A percentile compares a stretch with the other conserved stretches of the same genome.
Evolutionary conservation across 305 asterid species (phyloP).

Genomic region (Fraxinus platypoda): DNA sequence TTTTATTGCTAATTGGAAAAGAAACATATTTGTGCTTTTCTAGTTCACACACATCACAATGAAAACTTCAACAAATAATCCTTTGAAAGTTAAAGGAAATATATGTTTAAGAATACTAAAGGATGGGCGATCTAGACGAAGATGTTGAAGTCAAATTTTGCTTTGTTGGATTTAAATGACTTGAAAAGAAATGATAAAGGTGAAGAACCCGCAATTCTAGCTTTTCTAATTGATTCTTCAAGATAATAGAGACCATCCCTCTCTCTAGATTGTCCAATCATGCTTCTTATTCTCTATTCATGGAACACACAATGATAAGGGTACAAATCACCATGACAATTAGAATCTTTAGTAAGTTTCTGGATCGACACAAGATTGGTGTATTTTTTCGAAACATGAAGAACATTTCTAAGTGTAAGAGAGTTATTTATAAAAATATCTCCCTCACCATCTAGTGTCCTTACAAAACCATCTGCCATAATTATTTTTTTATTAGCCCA

Average conservation of each 20-base stretch:
- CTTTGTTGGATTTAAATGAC: neutral
- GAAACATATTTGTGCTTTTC: neutral
- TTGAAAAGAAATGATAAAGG: neutral
- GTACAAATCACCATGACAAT: neutral
- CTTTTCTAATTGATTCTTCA: neutral
- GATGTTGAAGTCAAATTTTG: neutral
- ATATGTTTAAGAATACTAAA: neutral
- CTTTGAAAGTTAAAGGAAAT: neutral
- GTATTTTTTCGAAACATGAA: neutral
- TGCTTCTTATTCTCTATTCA: neutral
- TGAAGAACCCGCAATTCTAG: neutral
- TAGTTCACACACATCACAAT: neutral
- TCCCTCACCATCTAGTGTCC: neutral
- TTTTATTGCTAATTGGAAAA: neutral
- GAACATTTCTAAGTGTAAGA: neutral
- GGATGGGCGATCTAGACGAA: neutral
- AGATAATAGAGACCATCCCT: neutral
- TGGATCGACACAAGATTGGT: neutral
- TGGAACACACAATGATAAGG: neutral
- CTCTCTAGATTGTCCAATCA: constrained; percentile 9
- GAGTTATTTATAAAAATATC: neutral
- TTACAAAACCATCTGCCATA: neutral
- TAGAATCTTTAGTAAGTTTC: neutral
- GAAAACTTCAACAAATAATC: neutral
- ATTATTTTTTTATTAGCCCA: neutral